phyloP scores from a whole-genome alignment of 139 green algal genomes.

The Parachlorella kessleri region DNA sequence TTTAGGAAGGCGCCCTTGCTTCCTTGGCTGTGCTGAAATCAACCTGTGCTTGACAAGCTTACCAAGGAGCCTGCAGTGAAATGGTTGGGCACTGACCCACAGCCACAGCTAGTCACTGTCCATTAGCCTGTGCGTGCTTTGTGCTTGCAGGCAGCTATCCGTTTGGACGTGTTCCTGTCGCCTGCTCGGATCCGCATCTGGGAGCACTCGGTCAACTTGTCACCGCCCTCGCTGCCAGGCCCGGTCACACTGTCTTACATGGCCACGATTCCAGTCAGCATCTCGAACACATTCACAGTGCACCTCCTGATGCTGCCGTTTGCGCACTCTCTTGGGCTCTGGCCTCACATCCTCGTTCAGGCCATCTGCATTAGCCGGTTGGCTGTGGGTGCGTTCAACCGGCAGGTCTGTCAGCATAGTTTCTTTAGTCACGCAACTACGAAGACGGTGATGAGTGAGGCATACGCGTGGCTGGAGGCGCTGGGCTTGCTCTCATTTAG shows the following conservation, averaged over 20 bases:
- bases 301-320: not conserved
- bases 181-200: not conserved
- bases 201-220: not conserved
- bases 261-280: not conserved
- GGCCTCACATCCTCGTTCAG: not conserved
- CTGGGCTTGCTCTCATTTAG: not conserved
- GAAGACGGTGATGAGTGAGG: not conserved
- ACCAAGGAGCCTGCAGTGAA: no score
- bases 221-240: not conserved
- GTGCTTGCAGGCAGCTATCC: not conserved
- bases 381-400: not conserved
- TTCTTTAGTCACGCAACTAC: not conserved
- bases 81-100: no score
- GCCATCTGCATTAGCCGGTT: not conserved
- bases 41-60: no score
- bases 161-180: not conserved
- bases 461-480: not conserved
- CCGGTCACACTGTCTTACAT: not conserved
- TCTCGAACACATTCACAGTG: not conserved
- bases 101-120: no score
- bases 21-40: no score
- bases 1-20: no score
- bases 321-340: not conserved
- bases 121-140: no score
- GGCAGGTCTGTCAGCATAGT: not conserved